Percentiles rank a stretch among this genome's conserved stretches.
Conservation (phyloP, 1,284 basidiomycete species). For the Ganoderma boninense region DNA sequence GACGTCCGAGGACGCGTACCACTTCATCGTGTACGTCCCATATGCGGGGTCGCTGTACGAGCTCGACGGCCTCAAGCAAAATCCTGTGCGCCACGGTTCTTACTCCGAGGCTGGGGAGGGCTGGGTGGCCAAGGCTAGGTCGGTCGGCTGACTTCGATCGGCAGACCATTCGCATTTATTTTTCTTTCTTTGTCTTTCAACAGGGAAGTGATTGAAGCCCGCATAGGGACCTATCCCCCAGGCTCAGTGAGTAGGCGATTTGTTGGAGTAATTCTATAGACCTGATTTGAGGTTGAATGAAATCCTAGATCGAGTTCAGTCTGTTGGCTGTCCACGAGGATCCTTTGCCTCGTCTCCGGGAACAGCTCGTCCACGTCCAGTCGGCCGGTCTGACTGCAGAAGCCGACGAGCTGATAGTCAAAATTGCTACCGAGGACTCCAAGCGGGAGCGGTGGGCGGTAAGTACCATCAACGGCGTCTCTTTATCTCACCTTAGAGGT, state of each 20-base stretch:
- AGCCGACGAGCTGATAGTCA: conserved; percentile 63
- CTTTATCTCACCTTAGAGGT: no score
- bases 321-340: conserved; percentile 87
- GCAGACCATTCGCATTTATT: not conserved
- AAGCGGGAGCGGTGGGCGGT: conserved; percentile 87
- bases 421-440: conserved; percentile 76
- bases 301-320: conserved; percentile 84
- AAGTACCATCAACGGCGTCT: conserved; percentile 55
- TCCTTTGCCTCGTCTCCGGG: conserved; percentile 72
- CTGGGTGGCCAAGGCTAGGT: conserved; percentile 86
- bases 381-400: conserved; percentile 51
- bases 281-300: conserved; percentile 14
- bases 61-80: conserved; percentile 85
- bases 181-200: not conserved
- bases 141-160: conserved; percentile 26
- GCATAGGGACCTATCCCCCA: conserved; percentile 88
- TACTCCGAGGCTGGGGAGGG: conserved; percentile 74
- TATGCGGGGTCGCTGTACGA: conserved; percentile 87
- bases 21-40: conserved; percentile 92
- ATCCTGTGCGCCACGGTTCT: conserved; percentile 82
- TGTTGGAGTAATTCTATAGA: not conserved
- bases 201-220: conserved; percentile 83
- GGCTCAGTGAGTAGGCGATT: conserved; percentile 69
- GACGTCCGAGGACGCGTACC: conserved; percentile 88
- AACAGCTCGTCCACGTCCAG: conserved; percentile 60